Evolutionary conservation across 352 stramenopile genomes (phyloP).

Genomic region (Pythium phragmiticola): DNA sequence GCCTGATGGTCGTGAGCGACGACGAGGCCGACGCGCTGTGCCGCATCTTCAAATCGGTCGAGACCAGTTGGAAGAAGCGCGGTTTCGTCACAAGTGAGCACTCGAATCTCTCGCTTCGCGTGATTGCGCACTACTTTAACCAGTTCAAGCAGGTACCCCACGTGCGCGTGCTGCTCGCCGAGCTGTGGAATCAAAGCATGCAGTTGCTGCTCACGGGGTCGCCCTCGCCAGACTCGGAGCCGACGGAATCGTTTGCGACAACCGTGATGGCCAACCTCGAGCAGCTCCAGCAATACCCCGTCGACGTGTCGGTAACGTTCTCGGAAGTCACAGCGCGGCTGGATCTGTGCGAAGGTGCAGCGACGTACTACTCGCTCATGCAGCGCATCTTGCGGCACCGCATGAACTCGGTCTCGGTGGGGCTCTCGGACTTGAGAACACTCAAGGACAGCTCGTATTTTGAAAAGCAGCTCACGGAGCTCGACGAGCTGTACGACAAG

Average conservation of each 20-base stretch:
- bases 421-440: conserved; percentile 51
- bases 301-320: conserved; percentile 68
- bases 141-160: conserved; percentile 52
- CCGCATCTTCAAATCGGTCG: conserved; percentile 50
- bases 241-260: conserved; percentile 35
- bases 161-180: conserved; percentile 39
- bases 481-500: conserved; percentile 61
- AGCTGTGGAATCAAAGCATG: conserved; percentile 59
- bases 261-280: conserved; percentile 46
- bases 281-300: conserved; percentile 64
- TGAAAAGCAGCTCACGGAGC: conserved; percentile 43
- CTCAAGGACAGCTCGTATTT: conserved; percentile 58
- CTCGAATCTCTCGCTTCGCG: conserved; percentile 56
- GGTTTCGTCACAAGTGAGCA: conserved; percentile 43
- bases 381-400: conserved; percentile 67
- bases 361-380: conserved; percentile 55
- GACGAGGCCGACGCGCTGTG: conserved; percentile 51
- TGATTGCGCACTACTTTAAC: conserved; percentile 63
- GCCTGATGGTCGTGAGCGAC: conserved; percentile 45
- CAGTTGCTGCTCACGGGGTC: conserved; percentile 32
- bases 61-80: conserved; percentile 56
- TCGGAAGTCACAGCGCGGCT: conserved; percentile 63
- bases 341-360: conserved; percentile 53
- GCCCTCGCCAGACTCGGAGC: conserved; percentile 5
- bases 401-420: conserved; percentile 63